These are phyloP conservation scores for Trametes cinnabarina DNA, from an alignment of 768 basidiomycete species.

Conservation along the genomic window DNA sequence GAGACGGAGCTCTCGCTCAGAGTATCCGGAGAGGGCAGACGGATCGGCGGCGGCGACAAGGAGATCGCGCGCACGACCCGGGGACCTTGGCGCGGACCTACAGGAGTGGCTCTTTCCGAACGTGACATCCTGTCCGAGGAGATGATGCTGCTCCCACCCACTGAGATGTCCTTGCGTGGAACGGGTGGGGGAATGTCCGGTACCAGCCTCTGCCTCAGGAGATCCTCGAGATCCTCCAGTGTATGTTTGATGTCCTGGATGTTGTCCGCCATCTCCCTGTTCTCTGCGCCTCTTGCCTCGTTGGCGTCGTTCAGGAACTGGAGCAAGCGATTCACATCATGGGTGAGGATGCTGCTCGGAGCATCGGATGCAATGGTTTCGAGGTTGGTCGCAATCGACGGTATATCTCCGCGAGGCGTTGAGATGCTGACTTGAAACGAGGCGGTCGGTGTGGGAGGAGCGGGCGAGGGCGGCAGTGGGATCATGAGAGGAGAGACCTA, in stretches of 20 bases:
- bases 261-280: constrained; percentile 60
- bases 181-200: constrained; percentile 31
- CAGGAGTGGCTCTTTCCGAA: constrained; percentile 16
- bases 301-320: constrained; percentile 65
- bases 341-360: constrained; percentile 45
- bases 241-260: constrained; percentile 70
- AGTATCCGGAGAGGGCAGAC: constrained; percentile 39
- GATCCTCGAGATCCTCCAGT: constrained; percentile 45
- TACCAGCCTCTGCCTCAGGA: constrained; percentile 8
- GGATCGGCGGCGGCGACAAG: constrained; percentile 45
- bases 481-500: constrained; percentile 34
- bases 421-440: constrained; percentile 48
- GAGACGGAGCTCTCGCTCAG: constrained; percentile 35
- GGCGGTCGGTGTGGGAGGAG: constrained; percentile 35
- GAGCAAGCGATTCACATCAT: constrained; percentile 51
- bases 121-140: constrained; percentile 22
- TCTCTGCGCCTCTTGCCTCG: constrained; percentile 59
- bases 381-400: constrained; percentile 48
- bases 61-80: constrained; percentile 28
- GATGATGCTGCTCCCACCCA: constrained; percentile 43
- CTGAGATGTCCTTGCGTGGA: constrained; percentile 39
- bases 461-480: constrained; percentile 35
- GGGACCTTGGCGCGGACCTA: constrained; percentile 15
- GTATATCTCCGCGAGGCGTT: constrained; percentile 45
- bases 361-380: constrained; percentile 43